Base-by-base conservation (phyloP, 148 eudicot species). In the Cornus controversa region DNA sequence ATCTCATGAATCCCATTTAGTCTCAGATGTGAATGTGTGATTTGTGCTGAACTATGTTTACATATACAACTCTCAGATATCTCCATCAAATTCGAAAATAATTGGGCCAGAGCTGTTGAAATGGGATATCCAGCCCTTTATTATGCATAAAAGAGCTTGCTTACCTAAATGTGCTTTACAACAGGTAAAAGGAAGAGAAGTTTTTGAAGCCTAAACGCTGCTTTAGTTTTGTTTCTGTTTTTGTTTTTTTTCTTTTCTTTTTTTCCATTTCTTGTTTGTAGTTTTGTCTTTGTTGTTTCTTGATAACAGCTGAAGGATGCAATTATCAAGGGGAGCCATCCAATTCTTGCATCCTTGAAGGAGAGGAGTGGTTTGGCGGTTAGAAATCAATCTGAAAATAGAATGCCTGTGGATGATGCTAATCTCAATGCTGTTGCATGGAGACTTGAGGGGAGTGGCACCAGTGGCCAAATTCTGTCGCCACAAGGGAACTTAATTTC, bases 301-400 rank as follows among this genome's bases (percentile, higher is more conserved):
- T 50, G 57, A 15, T 27, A 67, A 54, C 87, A 94, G 98, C 80
- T 94, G 84, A 85, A 91, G 86, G 82, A 85, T 86, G 75, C 78
- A 31, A 84, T 92, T 79, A 75, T 83, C 62, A 81, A 86, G 60
- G 90, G 84, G 63, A 79, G 62, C 53, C 79, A 81, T 82, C 82
- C 89, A 76, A 63, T 84, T 71, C 77, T 77, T 76, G 72, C 71
- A 71, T 82, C 85, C 66, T 83, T 91, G 76, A 87, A 78, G 76
- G 84, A 86, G 64, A 71, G 67, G 63, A 81, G 87, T 81, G 85
- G 88, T 71, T 64, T 89, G 81, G 73, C 70, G 66, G 47, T 80
- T 65, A 62, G 20, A 57, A 79, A 81, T 71, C 71, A 69, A 45
- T 57, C 68, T 63, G 79, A 63, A 31, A 9, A 68, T 50, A 58